phyloP scores from a whole-genome alignment of 2,329 filamentous ascomycete species.

The Tolypocladium capitatum region DNA sequence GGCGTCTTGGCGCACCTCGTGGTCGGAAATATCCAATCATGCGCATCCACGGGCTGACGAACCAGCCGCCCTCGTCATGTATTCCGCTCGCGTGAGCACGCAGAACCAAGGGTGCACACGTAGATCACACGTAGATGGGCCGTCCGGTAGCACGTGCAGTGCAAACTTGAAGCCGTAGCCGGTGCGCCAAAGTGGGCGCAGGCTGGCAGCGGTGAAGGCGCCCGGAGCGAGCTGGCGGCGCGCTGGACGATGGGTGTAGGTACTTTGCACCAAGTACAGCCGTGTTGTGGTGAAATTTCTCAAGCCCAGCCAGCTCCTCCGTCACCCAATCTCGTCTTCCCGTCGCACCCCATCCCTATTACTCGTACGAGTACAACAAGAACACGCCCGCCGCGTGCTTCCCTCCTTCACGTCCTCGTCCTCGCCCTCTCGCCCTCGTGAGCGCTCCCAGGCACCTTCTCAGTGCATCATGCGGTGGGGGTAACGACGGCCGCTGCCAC shows the following conservation, averaged over 20 bases:
- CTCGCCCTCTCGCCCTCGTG: constrained; percentile 4
- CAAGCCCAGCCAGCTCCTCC: constrained; percentile 1
- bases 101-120: not conserved
- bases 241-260: no score
- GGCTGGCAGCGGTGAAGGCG: no score
- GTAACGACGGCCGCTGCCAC: constrained; percentile 42
- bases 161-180: not conserved
- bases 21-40: not conserved
- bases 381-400: not conserved
- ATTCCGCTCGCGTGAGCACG: not conserved
- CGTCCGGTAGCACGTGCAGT: not conserved
- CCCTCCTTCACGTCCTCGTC: constrained; percentile 5
- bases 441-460: constrained; percentile 2
- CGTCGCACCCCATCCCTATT: not conserved
- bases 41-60: not conserved
- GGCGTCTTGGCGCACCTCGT: not conserved
- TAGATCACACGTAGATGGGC: not conserved
- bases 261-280: not conserved
- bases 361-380: not conserved
- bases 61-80: no score
- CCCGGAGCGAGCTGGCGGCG: no score
- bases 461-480: constrained; percentile 39
- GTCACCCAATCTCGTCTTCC: not conserved
- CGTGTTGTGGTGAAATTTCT: no score
- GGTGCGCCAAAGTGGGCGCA: not conserved